Evolutionary conservation across 352 stramenopile species (phyloP).

Genomic region (Globisporangium mamillatum): DNA sequence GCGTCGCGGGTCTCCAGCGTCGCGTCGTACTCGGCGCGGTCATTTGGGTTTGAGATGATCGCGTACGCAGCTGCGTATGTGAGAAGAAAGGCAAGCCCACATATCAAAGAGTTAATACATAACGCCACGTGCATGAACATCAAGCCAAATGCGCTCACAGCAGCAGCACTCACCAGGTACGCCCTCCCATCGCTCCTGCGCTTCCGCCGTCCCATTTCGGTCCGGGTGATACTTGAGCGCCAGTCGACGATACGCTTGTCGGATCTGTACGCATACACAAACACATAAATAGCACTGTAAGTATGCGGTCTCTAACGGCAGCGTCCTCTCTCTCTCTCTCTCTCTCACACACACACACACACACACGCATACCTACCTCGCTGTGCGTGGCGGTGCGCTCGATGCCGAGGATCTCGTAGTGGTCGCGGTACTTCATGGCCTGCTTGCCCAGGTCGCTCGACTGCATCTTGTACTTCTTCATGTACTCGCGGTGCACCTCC

Average conservation of each 20-base stretch:
- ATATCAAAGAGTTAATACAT: neutral
- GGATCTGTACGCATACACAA: slow-evolving; percentile 68
- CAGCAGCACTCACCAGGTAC: slow-evolving; percentile 33
- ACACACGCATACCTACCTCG: slow-evolving; percentile 33
- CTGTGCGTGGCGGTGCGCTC: slow-evolving; percentile 56
- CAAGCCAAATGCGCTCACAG: neutral
- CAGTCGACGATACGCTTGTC: slow-evolving; percentile 87
- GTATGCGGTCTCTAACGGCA: neutral
- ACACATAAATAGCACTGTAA: slow-evolving; percentile 5
- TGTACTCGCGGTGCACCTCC: slow-evolving; percentile 83
- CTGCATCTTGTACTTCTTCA: slow-evolving; percentile 88
- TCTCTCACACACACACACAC: neutral
- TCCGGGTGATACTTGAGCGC: slow-evolving; percentile 88
- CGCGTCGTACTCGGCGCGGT: slow-evolving; percentile 72
- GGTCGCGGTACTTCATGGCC: slow-evolving; percentile 69
- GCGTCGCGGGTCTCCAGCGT: slow-evolving; percentile 74
- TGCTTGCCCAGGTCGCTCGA: slow-evolving; percentile 59
- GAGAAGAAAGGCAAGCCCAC: neutral
- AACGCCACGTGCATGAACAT: neutral
- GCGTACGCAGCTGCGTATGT: slow-evolving; percentile 46
- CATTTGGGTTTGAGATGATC: slow-evolving; percentile 77
- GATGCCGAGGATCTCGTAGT: slow-evolving; percentile 73
- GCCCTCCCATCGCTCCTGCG: slow-evolving; percentile 71
- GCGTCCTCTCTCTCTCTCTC: neutral
- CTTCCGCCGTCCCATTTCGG: slow-evolving; percentile 85